Evolutionary conservation across 306 rosid genomes (phyloP), one percentile per base, ranked within the genome.

Genomic region (peach (Prunus persica)): DNA sequence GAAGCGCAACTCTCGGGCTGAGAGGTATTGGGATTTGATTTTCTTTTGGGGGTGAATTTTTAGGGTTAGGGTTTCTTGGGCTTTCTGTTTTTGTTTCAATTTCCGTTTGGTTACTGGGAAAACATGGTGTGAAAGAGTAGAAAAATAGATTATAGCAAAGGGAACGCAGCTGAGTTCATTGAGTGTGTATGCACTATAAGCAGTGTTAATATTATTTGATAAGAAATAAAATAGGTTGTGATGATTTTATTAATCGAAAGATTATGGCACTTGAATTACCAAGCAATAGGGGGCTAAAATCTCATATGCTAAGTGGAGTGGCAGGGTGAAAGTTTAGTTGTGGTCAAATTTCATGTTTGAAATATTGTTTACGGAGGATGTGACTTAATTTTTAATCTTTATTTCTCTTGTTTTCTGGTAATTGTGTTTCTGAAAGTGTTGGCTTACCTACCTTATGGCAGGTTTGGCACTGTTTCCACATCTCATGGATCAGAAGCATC

Each of bases 1-100:
- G 79, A 94, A 91, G 85, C 97, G 96, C 72, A 90, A 90, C 79
- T 90, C 98, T 47, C 87, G 98, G 13, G 96, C 96, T 1, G 96
- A 94, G 81, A 91, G 97, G 98, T 94, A 54, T 52, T 68, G 49
- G 1, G 20, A 18, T 12, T 79, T n/a, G 32, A 24, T 43, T 67
- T 0, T 18, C 51, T 43, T 46, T 72, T 30, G 28, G 12, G 30
- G 38, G 63, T 43, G 76, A 16, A 67, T 71, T 49, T 60, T 18
- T 76, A 73, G 70, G 83, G 20, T 71, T 74, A 58, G 70, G 56
- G 64, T 70, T 64, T 64, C 2, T 72, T 43, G 52, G 15, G 30
- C 8, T 61, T 41, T 5, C 3, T 12, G 12, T 38, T 38, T 1
- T 4, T 4, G 18, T 11, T 7, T 60, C 5, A 2, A 2, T 41